A percentile compares a stretch with the other conserved stretches of the same genome.
Evolutionary conservation across 768 basidiomycete genomes (phyloP).

Genomic region (Cyclocybe aegerita): DNA sequence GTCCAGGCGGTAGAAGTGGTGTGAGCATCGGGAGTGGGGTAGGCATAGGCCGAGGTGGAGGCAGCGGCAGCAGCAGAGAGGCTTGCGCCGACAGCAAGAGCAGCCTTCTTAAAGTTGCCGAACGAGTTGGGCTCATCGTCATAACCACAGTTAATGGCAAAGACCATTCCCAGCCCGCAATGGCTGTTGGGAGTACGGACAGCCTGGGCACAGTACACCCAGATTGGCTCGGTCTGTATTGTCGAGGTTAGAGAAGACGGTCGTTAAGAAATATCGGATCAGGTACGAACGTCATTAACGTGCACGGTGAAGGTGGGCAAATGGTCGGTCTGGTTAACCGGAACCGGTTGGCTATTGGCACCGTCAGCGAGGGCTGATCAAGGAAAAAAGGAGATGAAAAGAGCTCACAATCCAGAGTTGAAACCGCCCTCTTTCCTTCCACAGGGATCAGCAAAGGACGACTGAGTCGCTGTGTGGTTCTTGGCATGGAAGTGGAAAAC

Average conservation of each 20-base stretch:
- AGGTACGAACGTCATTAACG: conserved; percentile 41
- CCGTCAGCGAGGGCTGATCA: background rate
- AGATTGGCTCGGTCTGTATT: conserved; percentile 50
- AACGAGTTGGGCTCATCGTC: conserved; percentile 60
- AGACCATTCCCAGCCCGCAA: conserved; percentile 67
- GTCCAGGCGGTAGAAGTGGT: conserved; percentile 21
- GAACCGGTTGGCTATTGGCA: conserved; percentile 45
- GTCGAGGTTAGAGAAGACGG: background rate
- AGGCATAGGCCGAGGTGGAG: conserved; percentile 5
- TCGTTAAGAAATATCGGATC: background rate
- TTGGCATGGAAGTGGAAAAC: conserved; percentile 61
- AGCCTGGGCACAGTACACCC: conserved; percentile 60
- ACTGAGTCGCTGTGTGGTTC: conserved; percentile 56
- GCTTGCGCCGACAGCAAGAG: conserved; percentile 52
- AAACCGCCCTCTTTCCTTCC: conserved; percentile 49
- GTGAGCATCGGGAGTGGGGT: conserved; percentile 19
- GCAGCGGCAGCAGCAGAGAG: conserved; percentile 43
- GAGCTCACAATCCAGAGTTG: conserved; percentile 56
- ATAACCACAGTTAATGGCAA: conserved; percentile 60
- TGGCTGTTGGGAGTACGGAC: conserved; percentile 50
- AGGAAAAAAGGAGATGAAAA: conserved; percentile 3
- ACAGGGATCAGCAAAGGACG: conserved; percentile 54
- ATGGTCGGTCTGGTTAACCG: conserved; percentile 47
- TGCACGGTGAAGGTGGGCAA: conserved; percentile 51
- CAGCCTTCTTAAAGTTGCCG: conserved; percentile 56